These are phyloP conservation scores for Microdochium bolleyi DNA, from an alignment of 2,329 filamentous ascomycete genomes.

Conservation along the genomic window DNA sequence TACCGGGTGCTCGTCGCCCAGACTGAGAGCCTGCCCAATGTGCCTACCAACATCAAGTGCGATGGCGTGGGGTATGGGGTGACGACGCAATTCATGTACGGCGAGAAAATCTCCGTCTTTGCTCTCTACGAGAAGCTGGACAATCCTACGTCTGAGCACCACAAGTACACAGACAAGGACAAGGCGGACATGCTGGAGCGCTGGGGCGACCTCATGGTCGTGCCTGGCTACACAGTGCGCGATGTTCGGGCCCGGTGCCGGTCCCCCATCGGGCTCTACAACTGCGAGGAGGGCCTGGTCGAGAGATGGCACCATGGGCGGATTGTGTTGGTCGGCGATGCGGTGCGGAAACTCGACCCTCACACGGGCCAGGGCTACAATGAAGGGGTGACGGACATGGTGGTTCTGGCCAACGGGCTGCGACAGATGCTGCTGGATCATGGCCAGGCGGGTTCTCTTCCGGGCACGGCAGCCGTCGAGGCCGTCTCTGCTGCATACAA, in stretches of 20 bases:
- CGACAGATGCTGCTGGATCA: not conserved
- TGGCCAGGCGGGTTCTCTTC: slow-evolving; percentile 7
- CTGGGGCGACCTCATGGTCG: not conserved
- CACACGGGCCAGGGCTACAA: slow-evolving; percentile 4
- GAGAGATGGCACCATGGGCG: slow-evolving; percentile 4
- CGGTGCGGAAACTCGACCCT: slow-evolving; percentile 4
- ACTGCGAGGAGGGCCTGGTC: slow-evolving; percentile 4
- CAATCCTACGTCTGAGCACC: not conserved
- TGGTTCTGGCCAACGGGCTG: slow-evolving; percentile 1
- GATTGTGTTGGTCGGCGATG: slow-evolving; percentile 4
- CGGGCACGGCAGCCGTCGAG: not conserved
- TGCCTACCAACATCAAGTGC: not conserved
- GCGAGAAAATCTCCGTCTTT: not conserved
- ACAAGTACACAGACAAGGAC: not conserved
- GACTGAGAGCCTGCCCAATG: not conserved
- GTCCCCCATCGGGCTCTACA: not conserved
- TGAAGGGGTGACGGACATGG: slow-evolving; percentile 1
- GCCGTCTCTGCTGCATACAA: not conserved
- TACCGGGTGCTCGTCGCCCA: not conserved
- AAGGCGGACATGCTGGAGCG: not conserved
- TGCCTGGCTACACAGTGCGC: not conserved
- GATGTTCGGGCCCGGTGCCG: not conserved
- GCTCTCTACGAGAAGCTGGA: not conserved
- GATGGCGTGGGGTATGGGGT: not conserved
- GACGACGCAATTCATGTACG: not conserved